Evolutionary conservation across 1,139 yeast genomes (phyloP), one percentile per base, ranked within the genome.

Genomic region (Nakaseomyces glabratus): DNA sequence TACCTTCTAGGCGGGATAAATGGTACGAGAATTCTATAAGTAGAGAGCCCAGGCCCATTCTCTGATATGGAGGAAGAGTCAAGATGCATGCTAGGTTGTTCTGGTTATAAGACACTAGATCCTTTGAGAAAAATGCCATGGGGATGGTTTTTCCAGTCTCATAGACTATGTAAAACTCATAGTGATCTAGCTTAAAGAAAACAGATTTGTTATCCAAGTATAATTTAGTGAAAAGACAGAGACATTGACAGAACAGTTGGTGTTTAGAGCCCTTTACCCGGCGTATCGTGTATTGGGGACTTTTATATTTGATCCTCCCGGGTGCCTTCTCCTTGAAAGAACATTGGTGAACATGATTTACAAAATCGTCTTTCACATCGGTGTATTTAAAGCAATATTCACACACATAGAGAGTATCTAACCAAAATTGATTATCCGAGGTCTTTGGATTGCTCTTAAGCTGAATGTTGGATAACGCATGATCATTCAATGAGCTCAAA

Each of bases 51-150:
- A 88, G 58, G 15, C 76, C 79, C 24, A 71, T 69, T 38, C 85
- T 66, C 53, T 90, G 98, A 53, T 76, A 90, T 1, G 95, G 96
- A 0, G 98, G 98, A 44, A 90, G 82, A 3, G 85, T 74, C 46
- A 93, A 69, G 16, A 90, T 82, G 53, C 97, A 90, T 1, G 96
- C 95, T 33, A 90, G 62, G 53, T 90, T 90, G 51, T 86, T 82
- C 37, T 73, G 71, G 37, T 84, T 93, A 74, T 88, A 84, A 0
- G 95, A 78, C 1, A 81, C 65, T 31, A 80, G 61, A 51, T 90
- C 98, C 47, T 84, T 82, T 15, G 96, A 86, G 51, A 85, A 90
- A 54, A 85, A 90, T 1, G 97, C 98, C 80, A 86, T 74, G 6
- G 93, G 86, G 31, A 66, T 52, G 31, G 48, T 43, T 12, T 8